These are phyloP conservation scores for Viridothelium virens DNA, from an alignment of 495 filamentous ascomycete genomes.

Conservation along the genomic window DNA sequence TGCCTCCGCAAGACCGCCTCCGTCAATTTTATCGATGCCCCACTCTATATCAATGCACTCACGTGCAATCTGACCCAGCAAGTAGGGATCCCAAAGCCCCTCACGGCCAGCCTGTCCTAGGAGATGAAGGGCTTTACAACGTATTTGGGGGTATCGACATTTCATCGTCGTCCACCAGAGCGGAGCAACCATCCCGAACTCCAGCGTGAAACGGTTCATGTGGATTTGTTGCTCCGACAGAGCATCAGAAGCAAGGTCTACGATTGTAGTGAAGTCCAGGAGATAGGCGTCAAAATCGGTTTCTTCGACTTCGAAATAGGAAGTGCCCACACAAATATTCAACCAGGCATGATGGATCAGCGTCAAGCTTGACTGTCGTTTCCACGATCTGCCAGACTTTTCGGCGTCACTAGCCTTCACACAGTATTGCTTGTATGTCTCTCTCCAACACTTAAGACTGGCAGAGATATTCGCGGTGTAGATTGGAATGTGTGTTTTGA, in stretches of 20 bases:
- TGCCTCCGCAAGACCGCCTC: not conserved
- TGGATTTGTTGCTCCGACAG: not conserved
- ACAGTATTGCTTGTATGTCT: not conserved
- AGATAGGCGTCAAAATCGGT: constrained; percentile 3
- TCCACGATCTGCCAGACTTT: not conserved
- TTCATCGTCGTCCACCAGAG: constrained; percentile 10
- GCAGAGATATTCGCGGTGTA: constrained; percentile 6
- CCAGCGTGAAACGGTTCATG: constrained; percentile 6
- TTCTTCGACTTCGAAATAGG: not conserved
- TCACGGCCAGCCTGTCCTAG: not conserved
- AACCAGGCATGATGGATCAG: constrained; percentile 9
- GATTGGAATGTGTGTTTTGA: not conserved
- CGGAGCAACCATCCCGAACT: constrained; percentile 6
- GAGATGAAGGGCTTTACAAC: constrained; percentile 7
- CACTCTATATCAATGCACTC: not conserved
- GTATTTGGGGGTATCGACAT: constrained; percentile 1
- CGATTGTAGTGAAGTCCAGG: not conserved
- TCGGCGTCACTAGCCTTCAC: not conserved
- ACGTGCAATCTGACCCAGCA: constrained; percentile 7
- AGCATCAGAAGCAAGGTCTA: constrained; percentile 7
- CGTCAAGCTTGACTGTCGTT: constrained; percentile 4
- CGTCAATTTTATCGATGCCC: constrained; percentile 3
- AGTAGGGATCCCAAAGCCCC: constrained; percentile 2
- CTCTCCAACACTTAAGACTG: constrained; percentile 3
- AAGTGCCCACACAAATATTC: constrained; percentile 3